Percentiles rank a stretch among this genome's conserved stretches.
Conservation (phyloP, 441 rosid genomes). For the Viola pubescens region DNA sequence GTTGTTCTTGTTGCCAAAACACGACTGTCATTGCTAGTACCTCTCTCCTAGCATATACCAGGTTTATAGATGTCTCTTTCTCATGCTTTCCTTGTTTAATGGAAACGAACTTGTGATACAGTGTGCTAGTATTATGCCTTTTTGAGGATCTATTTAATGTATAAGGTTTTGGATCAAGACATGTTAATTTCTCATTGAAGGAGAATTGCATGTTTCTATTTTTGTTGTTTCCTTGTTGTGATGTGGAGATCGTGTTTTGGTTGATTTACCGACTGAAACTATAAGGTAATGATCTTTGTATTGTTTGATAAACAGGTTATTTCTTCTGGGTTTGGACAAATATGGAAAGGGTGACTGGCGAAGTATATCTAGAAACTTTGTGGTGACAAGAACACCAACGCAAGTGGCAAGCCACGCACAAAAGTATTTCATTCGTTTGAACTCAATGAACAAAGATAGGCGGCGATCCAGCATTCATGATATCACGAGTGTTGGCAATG, state of each 20-base stretch:
- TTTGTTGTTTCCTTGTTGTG: neutral
- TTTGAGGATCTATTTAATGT: too few relatives aligned
- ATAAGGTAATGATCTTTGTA: slow-evolving; percentile 4
- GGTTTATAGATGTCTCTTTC: too few relatives aligned
- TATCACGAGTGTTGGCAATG: slow-evolving; percentile 75
- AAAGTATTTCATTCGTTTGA: slow-evolving; percentile 81
- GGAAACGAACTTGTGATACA: too few relatives aligned
- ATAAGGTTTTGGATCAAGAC: too few relatives aligned
- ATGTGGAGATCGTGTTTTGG: neutral
- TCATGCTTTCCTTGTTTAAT: too few relatives aligned
- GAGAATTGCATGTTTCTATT: too few relatives aligned
- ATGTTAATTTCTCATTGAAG: too few relatives aligned
- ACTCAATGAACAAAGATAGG: slow-evolving; percentile 91
- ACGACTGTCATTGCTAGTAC: too few relatives aligned
- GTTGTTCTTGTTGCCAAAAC: too few relatives aligned
- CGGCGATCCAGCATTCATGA: slow-evolving; percentile 97
- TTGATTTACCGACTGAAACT: neutral
- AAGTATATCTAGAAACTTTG: slow-evolving; percentile 91
- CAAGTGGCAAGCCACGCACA: slow-evolving; percentile 99
- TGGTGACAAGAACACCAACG: slow-evolving; percentile 93
- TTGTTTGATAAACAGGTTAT: slow-evolving; percentile 49
- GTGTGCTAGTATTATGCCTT: too few relatives aligned
- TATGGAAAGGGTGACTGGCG: slow-evolving; percentile 99
- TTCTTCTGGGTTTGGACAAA: slow-evolving; percentile 90
- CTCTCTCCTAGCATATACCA: too few relatives aligned